These are phyloP conservation scores for Butyriboletus loyo DNA, from an alignment of 768 basidiomycete species.

Conservation along the genomic window DNA sequence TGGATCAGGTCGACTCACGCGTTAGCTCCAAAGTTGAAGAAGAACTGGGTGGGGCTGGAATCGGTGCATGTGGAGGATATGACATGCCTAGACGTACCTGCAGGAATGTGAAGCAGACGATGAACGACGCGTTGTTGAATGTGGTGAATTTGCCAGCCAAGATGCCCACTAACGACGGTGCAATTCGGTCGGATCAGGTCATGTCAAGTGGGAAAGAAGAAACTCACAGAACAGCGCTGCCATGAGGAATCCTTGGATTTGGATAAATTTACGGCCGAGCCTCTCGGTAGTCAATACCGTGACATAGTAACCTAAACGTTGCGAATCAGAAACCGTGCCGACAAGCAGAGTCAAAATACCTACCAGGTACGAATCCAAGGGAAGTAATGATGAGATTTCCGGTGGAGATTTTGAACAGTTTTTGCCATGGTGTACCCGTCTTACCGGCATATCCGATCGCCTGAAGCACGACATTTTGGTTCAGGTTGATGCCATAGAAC, in stretches of 20 bases:
- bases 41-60: slow-evolving; percentile 44
- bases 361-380: slow-evolving; percentile 75
- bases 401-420: slow-evolving; percentile 62
- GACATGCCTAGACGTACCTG: slow-evolving; percentile 38
- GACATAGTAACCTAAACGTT: slow-evolving; percentile 61
- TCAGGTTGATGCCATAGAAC: slow-evolving; percentile 74
- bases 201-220: background rate
- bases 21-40: slow-evolving; percentile 83
- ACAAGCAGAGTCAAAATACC: background rate
- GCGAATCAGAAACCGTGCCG: background rate
- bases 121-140: slow-evolving; percentile 57
- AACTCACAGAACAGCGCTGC: slow-evolving; percentile 62
- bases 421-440: slow-evolving; percentile 56
- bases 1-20: slow-evolving; percentile 36
- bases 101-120: slow-evolving; percentile 69
- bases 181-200: background rate
- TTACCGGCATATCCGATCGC: slow-evolving; percentile 66
- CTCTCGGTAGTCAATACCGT: slow-evolving; percentile 68
- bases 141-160: slow-evolving; percentile 62
- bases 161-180: slow-evolving; percentile 48
- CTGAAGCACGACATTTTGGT: slow-evolving; percentile 75
- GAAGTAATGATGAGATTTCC: slow-evolving; percentile 72
- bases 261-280: slow-evolving; percentile 72
- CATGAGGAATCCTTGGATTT: slow-evolving; percentile 70
- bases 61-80: background rate